Percentiles rank a stretch among this genome's conserved stretches.
Conservation (phyloP, 768 basidiomycete species). For the Trametes meyenii region DNA sequence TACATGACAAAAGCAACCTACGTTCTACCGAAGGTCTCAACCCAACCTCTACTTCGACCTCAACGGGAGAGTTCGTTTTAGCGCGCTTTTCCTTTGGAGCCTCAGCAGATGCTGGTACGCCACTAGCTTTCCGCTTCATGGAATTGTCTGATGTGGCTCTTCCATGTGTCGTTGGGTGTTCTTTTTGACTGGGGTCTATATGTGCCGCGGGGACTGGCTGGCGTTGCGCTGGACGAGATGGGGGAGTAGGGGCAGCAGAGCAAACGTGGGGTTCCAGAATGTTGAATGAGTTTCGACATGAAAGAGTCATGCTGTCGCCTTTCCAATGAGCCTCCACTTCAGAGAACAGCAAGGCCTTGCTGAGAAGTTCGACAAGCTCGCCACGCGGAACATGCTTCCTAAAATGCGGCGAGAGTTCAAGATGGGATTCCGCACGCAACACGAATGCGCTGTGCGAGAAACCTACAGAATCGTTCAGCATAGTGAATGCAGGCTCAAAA, state of each 20-base stretch:
- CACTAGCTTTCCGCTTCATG: slow-evolving; percentile 31
- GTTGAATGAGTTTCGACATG: slow-evolving; percentile 73
- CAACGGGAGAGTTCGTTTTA: slow-evolving; percentile 38
- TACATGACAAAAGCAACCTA: slow-evolving; percentile 17
- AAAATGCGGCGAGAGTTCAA: slow-evolving; percentile 69
- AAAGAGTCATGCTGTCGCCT: slow-evolving; percentile 56
- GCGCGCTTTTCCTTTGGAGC: slow-evolving; percentile 66
- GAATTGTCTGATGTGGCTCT: not conserved
- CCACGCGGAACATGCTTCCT: slow-evolving; percentile 79
- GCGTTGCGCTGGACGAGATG: not conserved
- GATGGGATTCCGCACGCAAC: slow-evolving; percentile 71
- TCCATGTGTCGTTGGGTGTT: not conserved
- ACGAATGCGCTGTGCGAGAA: slow-evolving; percentile 83
- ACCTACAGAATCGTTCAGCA: slow-evolving; percentile 44
- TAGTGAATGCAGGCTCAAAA: not conserved
- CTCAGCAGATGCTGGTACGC: slow-evolving; percentile 19
- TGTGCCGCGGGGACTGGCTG: too few species aligned
- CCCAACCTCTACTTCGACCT: slow-evolving; percentile 6
- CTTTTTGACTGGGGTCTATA: not conserved
- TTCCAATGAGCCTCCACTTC: slow-evolving; percentile 88
- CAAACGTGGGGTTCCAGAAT: slow-evolving; percentile 78
- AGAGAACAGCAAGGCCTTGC: slow-evolving; percentile 76
- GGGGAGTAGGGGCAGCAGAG: slow-evolving; percentile 37
- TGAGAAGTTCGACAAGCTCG: slow-evolving; percentile 78
- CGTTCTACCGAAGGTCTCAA: slow-evolving; percentile 14